Evolutionary conservation across 176 grass and related monocot genomes (phyloP).

Genomic region (Cymbopogon citratus): DNA sequence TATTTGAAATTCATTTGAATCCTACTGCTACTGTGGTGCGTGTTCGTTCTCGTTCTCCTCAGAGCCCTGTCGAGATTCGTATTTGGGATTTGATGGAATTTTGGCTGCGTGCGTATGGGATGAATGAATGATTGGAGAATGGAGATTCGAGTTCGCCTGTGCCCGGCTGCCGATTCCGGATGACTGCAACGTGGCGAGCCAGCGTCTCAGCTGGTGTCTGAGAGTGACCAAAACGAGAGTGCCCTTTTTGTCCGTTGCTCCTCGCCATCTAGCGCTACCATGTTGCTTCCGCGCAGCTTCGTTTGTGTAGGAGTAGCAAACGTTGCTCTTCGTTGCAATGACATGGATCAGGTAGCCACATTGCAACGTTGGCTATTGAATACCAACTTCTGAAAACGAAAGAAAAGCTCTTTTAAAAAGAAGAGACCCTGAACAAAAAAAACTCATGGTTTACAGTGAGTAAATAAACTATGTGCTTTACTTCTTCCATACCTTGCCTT

Average conservation of each 20-base stretch:
- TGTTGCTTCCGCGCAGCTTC: neutral
- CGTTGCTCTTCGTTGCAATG: no score
- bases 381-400: no score
- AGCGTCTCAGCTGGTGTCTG: neutral
- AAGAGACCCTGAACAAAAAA: neutral
- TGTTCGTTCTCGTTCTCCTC: no score
- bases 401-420: no score
- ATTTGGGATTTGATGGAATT: neutral
- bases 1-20: neutral
- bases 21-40: neutral
- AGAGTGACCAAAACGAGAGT: neutral
- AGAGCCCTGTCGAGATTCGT: neutral
- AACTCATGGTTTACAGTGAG: neutral
- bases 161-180: neutral
- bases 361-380: neutral
- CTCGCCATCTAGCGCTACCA: neutral
- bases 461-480: no score
- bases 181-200: no score
- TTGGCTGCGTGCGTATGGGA: neutral
- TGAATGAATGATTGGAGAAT: conserved; percentile 24
- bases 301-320: no score
- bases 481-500: no score
- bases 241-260: neutral
- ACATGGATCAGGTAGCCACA: neutral
- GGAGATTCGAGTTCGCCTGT: conserved; percentile 27